These are phyloP conservation scores for Kandelia obovata DNA, from an alignment of 345 rosid species.

Conservation along the genomic window DNA sequence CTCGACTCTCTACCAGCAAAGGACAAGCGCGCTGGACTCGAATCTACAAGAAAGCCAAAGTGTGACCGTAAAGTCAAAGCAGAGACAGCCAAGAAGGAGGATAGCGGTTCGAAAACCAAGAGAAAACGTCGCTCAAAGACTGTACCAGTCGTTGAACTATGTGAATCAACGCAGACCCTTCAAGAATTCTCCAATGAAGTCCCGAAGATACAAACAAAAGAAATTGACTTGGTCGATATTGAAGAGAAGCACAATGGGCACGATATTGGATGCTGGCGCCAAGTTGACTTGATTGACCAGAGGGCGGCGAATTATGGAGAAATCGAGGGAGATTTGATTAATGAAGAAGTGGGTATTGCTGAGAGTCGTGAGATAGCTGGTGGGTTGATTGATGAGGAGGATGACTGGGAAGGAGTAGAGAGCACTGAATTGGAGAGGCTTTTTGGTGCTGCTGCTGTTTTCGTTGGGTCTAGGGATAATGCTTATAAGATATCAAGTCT, in stretches of 20 bases:
- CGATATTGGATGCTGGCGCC: slow-evolving; percentile 4
- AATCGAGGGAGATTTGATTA: slow-evolving; percentile 10
- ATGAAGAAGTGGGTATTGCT: not conserved
- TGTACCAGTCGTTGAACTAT: not conserved
- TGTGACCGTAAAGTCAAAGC: slow-evolving; percentile 3
- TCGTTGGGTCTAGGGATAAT: slow-evolving; percentile 29
- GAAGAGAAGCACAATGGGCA: slow-evolving; percentile 3
- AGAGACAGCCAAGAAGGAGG: not conserved
- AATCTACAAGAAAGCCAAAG: not conserved
- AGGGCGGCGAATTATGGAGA: not conserved
- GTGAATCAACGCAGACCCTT: too few species aligned
- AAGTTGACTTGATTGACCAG: not conserved
- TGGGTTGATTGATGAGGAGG: slow-evolving; percentile 25
- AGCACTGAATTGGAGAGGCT: slow-evolving; percentile 38
- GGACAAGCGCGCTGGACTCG: not conserved
- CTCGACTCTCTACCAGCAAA: slow-evolving; percentile 12
- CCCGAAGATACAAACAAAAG: not conserved
- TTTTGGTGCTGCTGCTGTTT: slow-evolving; percentile 40
- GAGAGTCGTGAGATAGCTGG: slow-evolving; percentile 9
- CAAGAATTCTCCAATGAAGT: not conserved
- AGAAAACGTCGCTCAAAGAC: slow-evolving; percentile 22
- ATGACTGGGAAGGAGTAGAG: slow-evolving; percentile 56
- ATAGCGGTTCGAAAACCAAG: slow-evolving; percentile 7
- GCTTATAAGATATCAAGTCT: slow-evolving; percentile 21
- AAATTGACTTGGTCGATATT: not conserved